These are phyloP conservation scores for Tolypocladium ovalisporum DNA, from an alignment of 2,329 filamentous ascomycete genomes.

Conservation along the genomic window DNA sequence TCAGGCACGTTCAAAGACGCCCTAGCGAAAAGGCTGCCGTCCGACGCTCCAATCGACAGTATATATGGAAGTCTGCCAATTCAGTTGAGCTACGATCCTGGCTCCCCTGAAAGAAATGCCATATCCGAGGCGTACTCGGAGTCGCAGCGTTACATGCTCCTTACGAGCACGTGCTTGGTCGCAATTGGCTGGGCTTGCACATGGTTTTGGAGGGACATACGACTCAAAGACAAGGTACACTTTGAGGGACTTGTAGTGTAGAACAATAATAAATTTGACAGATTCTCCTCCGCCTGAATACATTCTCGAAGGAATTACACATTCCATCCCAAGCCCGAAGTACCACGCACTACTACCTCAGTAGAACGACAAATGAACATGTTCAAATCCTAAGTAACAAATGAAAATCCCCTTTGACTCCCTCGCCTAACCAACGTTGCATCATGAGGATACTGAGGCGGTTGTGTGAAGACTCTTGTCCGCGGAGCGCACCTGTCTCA, in stretches of 20 bases:
- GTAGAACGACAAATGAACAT: no score
- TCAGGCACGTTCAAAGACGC: conserved; percentile 43
- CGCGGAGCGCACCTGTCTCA: not conserved
- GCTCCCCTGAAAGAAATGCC: not conserved
- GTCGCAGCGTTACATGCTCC: conserved; percentile 1
- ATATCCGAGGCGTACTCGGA: conserved; percentile 1
- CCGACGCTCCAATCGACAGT: conserved; percentile 21
- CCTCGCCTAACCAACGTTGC: not conserved
- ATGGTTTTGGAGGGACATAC: not conserved
- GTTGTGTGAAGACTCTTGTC: not conserved
- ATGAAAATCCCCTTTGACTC: no score
- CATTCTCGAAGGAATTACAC: no score
- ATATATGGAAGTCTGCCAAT: conserved; percentile 39
- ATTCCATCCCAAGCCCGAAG: no score
- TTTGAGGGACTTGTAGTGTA: not conserved
- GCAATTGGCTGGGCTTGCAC: not conserved
- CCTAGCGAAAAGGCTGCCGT: conserved; percentile 37
- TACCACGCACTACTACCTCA: no score
- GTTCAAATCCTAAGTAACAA: no score
- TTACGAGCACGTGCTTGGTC: not conserved
- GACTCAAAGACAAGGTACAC: not conserved
- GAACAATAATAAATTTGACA: not conserved
- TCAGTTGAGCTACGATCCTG: conserved; percentile 37
- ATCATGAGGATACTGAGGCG: not conserved
- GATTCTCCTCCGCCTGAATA: not conserved